These are phyloP conservation scores for Komagataella ulmi DNA, from an alignment of 805 yeast genomes.

Conservation along the genomic window DNA sequence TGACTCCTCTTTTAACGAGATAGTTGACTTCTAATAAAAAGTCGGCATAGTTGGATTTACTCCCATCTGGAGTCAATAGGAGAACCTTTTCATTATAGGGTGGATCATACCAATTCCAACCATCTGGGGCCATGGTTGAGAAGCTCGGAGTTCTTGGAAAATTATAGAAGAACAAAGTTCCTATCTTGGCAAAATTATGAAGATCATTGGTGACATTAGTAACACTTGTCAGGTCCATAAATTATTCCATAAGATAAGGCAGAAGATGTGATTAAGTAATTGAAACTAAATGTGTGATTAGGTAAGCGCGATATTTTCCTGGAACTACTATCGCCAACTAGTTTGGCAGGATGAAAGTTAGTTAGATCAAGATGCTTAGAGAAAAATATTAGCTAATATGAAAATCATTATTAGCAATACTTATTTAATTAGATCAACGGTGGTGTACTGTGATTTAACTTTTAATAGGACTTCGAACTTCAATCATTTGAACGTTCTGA, in stretches of 20 bases:
- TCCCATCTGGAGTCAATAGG: neutral
- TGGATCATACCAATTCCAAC: conserved; percentile 47
- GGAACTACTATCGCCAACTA: too few relatives aligned
- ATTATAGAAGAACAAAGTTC: conserved; percentile 29
- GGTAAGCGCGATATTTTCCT: neutral
- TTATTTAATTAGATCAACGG: too few relatives aligned
- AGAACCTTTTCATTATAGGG: conserved; percentile 17
- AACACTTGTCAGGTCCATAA: neutral
- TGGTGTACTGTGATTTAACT: too few relatives aligned
- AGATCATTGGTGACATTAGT: conserved; percentile 25
- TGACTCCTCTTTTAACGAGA: conserved; percentile 24
- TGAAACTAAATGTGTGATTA: neutral
- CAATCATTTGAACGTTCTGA: too few relatives aligned
- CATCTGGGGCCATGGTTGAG: conserved; percentile 24
- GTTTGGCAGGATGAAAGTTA: too few relatives aligned
- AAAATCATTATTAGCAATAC: too few relatives aligned
- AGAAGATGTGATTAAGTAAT: neutral
- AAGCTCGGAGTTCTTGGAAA: conserved; percentile 26
- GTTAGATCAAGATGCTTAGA: too few relatives aligned
- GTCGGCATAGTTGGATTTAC: conserved; percentile 8
- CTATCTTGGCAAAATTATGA: conserved; percentile 27
- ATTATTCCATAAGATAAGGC: neutral
- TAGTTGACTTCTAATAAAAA: conserved; percentile 26
- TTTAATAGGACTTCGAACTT: too few relatives aligned
- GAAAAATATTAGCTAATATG: too few relatives aligned